Conservation (phyloP, 495 filamentous ascomycete species). For the Penicillium parvum region DNA sequence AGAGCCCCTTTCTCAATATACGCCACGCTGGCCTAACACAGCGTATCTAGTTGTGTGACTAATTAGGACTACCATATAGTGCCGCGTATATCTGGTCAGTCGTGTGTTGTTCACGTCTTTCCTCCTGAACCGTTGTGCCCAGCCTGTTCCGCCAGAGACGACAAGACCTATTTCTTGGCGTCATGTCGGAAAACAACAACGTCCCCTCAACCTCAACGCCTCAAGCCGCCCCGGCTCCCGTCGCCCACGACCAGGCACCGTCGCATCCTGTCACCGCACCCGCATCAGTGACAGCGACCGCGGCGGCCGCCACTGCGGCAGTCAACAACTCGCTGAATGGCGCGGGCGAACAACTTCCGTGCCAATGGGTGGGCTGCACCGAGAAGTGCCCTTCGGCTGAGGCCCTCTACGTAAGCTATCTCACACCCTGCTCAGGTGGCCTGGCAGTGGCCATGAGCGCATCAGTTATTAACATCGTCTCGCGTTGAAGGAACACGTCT, state of each 20-base stretch:
- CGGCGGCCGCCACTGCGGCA: conserved; percentile 42
- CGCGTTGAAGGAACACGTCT: conserved; percentile 80
- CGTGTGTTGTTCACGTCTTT: background rate
- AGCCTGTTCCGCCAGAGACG: conserved; percentile 23
- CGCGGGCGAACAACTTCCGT: conserved; percentile 59
- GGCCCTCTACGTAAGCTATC: conserved; percentile 77
- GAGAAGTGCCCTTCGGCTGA: conserved; percentile 79
- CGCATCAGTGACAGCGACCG: conserved; percentile 35
- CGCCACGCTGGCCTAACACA: background rate
- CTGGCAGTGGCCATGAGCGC: background rate
- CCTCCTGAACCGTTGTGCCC: conserved; percentile 11
- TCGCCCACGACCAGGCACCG: conserved; percentile 23
- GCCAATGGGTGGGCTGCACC: conserved; percentile 82
- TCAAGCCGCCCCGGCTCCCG: conserved; percentile 25
- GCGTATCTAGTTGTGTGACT: conserved; percentile 1
- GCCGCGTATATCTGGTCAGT: background rate
- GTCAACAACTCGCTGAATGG: conserved; percentile 39
- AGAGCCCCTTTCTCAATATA: background rate
- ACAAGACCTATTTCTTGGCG: conserved; percentile 29
- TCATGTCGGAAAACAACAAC: conserved; percentile 24
- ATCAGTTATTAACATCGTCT: background rate
- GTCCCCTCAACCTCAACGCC: conserved; percentile 17
- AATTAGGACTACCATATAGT: too few relatives aligned
- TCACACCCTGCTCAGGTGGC: background rate
- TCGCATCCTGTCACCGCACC: conserved; percentile 18